Evolutionary conservation across 768 basidiomycete species (phyloP).

Genomic region (Mycena polygramma): DNA sequence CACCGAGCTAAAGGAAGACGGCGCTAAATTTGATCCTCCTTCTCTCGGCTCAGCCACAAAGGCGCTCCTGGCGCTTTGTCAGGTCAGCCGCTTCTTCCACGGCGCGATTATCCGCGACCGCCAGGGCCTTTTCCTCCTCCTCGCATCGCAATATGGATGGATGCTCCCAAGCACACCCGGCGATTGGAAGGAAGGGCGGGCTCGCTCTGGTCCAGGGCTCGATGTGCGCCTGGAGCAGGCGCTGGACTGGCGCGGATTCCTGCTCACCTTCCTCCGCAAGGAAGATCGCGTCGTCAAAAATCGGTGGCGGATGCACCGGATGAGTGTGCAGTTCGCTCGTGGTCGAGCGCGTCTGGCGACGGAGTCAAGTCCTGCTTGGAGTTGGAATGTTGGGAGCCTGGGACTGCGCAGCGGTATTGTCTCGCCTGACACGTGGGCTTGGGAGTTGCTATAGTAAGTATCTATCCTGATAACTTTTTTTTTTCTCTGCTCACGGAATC

Average conservation of each 20-base stretch:
- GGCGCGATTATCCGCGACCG: conserved; percentile 14
- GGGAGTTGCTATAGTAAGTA: conserved; percentile 4
- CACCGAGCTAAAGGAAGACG: conserved; percentile 12
- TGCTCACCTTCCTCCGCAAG: conserved; percentile 35
- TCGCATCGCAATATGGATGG: conserved; percentile 34
- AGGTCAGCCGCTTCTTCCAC: conserved; percentile 27
- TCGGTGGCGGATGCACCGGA: conserved; percentile 36
- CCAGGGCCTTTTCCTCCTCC: conserved; percentile 33
- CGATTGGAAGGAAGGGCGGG: conserved; percentile 30
- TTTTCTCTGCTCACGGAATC: too few relatives aligned
- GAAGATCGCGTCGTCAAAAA: conserved; percentile 32
- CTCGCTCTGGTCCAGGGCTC: conserved; percentile 14
- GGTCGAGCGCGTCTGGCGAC: conserved; percentile 12
- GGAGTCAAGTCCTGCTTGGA: conserved; percentile 16
- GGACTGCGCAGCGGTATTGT: conserved; percentile 11
- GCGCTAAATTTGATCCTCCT: conserved; percentile 1
- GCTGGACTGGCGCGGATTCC: conserved; percentile 32
- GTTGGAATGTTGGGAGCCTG: conserved; percentile 24
- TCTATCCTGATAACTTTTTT: too few relatives aligned
- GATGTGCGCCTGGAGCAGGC: conserved; percentile 22
- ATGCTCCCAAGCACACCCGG: conserved; percentile 33
- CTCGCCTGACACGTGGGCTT: conserved; percentile 16
- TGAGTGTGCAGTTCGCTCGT: conserved; percentile 36
- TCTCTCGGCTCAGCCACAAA: conserved; percentile 28
- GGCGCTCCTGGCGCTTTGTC: conserved; percentile 29